A percentile compares a stretch with the other conserved stretches of the same genome.
Conservation (phyloP, 805 yeast species). For the Wickerhamiella parazyma region DNA sequence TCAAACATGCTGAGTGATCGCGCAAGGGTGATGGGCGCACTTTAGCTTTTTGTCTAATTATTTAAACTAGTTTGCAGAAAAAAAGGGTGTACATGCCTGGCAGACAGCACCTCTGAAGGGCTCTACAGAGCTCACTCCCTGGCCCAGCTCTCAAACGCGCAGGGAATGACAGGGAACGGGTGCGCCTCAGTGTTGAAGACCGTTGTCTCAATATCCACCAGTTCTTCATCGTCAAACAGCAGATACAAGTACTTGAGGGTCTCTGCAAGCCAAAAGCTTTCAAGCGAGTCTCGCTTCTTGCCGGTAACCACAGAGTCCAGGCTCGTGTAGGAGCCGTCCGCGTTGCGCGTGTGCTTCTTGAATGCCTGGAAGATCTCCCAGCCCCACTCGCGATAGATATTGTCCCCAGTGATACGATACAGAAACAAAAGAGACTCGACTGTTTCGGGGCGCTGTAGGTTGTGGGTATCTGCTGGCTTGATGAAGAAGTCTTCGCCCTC, state of each 20-base stretch:
- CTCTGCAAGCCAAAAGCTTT: conserved; percentile 45
- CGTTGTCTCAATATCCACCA: conserved; percentile 38
- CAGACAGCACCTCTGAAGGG: no score
- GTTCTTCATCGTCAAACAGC: conserved; percentile 31
- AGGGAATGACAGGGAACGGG: conserved; percentile 28
- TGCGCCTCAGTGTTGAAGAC: conserved; percentile 54
- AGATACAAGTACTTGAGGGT: conserved; percentile 44
- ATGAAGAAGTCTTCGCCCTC: conserved; percentile 24
- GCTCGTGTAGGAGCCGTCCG: conserved; percentile 28
- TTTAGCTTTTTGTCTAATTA: no score
- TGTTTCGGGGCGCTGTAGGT: conserved; percentile 61
- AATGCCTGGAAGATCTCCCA: conserved; percentile 33
- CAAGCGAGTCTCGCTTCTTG: conserved; percentile 28
- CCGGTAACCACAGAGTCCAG: conserved; percentile 30
- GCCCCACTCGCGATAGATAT: conserved; percentile 43
- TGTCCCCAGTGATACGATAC: conserved; percentile 48
- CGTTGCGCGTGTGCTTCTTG: conserved; percentile 19
- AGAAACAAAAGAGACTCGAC: conserved; percentile 47
- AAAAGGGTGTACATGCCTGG: no score
- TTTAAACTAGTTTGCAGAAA: no score
- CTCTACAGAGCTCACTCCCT: no score
- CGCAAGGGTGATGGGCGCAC: no score
- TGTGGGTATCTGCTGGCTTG: conserved; percentile 60
- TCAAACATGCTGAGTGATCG: not conserved
- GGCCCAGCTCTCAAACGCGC: conserved; percentile 3